phyloP scores from a whole-genome alignment of 805 yeast species.

The Lipomyces kockii region DNA sequence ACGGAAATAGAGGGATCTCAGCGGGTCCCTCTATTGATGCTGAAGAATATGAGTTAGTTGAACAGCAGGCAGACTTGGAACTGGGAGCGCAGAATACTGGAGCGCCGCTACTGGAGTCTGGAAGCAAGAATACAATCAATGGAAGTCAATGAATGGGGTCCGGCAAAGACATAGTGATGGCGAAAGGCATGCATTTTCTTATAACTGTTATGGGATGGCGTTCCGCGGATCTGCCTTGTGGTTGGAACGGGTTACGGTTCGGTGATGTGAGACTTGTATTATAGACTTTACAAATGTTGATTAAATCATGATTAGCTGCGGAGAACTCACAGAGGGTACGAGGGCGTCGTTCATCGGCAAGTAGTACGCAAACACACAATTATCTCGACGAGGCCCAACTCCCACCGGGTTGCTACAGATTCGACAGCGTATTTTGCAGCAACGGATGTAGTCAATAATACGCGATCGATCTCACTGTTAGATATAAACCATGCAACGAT shows the following conservation, averaged over 20 bases:
- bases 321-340: too few relatives aligned
- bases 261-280: neutral
- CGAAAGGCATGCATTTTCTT: neutral
- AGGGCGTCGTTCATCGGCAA: too few relatives aligned
- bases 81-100: neutral
- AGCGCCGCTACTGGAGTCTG: neutral
- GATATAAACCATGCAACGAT: neutral
- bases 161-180: neutral
- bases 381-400: too few relatives aligned
- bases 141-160: neutral
- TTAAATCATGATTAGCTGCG: too few relatives aligned
- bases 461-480: too few relatives aligned
- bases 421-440: too few relatives aligned
- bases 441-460: too few relatives aligned
- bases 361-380: too few relatives aligned
- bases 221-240: neutral
- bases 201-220: neutral
- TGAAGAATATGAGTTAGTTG: conserved; percentile 26
- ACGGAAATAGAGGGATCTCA: neutral
- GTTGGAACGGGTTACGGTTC: neutral
- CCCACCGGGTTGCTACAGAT: too few relatives aligned
- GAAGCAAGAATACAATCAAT: neutral
- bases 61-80: conserved; percentile 20
- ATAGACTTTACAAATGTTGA: neutral
- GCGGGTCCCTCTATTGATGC: neutral